Evolutionary conservation across 2,329 filamentous ascomycete genomes (phyloP), one percentile per base, ranked within the genome.

Genomic region (Diaporthe capsici): DNA sequence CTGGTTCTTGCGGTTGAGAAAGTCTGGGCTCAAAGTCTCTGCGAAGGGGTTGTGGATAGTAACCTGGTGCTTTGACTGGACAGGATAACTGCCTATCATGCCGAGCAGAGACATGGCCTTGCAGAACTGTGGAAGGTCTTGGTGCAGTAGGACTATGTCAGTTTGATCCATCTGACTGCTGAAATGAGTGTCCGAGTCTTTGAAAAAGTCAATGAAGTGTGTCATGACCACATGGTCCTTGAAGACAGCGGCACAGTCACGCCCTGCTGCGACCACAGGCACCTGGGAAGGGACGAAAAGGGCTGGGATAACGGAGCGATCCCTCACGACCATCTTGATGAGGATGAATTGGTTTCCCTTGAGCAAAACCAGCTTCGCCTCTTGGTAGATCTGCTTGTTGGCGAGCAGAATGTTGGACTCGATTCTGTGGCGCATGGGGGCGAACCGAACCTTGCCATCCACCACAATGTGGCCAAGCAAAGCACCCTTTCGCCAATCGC

Each of bases 301-400:
- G 5, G 17, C 8, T 0, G 1, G 0, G 10, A 51, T 5, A 12
- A 20, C 9, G 6, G 1, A 2, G 61, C 1, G 13, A 20, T 28
- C 8, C 1, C 44, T n/a, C 2, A 34, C 12, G 8, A 0, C 13
- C 12, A 68, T 53, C 1, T 2, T 25, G 31, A 68, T 6, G 10
- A 10, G 22, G 22, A 68, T 4, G 5, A 68, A 51, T 2, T 68
- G 28, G 31, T 53, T 68, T 2, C 20, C 63, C 31, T 51, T 17
- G 31, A 68, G 28, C 20, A 68, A 6, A 1, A 68, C 47, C 25
- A 17, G 44, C 12, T 53, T 68, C 0, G 44, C 63, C 47, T 68
- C 63, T 17, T 51, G 6, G 8, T 68, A n/a, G 5, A 68, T 15
- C 12, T 25, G 31, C 13, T 15, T 34, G 44, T 37, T 53, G 1